phyloP scores from a whole-genome alignment of 192 early-diverging fungal genomes.

The Bifiguratus adelaidae region DNA sequence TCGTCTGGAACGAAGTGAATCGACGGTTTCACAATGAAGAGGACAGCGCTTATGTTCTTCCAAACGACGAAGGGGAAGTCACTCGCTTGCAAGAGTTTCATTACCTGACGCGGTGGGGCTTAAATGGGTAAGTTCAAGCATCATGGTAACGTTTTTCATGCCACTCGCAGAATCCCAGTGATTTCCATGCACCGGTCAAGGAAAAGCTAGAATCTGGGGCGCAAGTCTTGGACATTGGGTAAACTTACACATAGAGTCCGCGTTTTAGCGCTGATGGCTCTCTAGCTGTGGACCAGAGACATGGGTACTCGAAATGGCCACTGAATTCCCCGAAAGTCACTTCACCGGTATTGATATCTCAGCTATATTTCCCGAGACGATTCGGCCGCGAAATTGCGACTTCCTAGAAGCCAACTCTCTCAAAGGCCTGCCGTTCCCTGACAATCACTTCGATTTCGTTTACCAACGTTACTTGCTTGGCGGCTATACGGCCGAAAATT shows the following conservation, averaged over 20 bases:
- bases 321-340: conserved; percentile 24
- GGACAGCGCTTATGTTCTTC: background rate
- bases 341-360: conserved; percentile 37
- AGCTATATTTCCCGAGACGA: background rate
- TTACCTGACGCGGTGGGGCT: background rate
- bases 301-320: conserved; percentile 47
- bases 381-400: background rate
- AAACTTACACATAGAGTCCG: too few species aligned
- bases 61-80: background rate
- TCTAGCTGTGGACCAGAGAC: too few species aligned
- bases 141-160: too few species aligned
- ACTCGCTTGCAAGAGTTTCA: background rate
- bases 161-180: background rate
- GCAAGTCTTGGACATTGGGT: conserved; percentile 14
- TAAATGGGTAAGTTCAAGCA: background rate
- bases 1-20: too few species aligned
- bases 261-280: too few species aligned
- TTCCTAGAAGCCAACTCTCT: background rate
- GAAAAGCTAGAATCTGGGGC: conserved; percentile 7
- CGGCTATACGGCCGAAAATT: conserved; percentile 11
- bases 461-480: conserved; percentile 14
- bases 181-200: conserved; percentile 10
- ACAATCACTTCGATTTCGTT: conserved; percentile 26
- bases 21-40: background rate
- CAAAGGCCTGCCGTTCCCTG: conserved; percentile 16